phyloP scores from a whole-genome alignment of 179 eudicot genomes.

The Pouteria campechiana region DNA sequence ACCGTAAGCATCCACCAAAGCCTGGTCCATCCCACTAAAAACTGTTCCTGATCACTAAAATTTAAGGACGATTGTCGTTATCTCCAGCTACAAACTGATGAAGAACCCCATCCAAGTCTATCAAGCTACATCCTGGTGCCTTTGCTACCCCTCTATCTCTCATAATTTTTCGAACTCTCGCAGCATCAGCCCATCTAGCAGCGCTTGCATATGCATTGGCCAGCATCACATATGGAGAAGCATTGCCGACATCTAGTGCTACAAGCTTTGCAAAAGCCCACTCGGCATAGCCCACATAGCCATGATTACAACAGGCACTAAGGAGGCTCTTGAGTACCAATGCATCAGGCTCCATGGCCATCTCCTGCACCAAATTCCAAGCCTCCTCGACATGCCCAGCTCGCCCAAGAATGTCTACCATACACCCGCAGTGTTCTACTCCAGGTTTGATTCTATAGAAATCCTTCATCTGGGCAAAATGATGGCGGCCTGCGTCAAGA shows the following conservation, averaged over 20 bases:
- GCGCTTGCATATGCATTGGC: constrained; percentile 55
- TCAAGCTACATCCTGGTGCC: constrained; percentile 89
- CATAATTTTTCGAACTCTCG: constrained; percentile 50
- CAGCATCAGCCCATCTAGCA: constrained; percentile 67
- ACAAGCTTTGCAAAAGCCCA: constrained; percentile 53
- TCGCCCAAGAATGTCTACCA: constrained; percentile 89
- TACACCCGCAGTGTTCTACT: constrained; percentile 69
- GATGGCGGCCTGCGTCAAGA: constrained; percentile 52
- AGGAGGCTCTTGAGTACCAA: constrained; percentile 73
- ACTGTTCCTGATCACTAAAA: no score
- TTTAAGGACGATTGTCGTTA: no score
- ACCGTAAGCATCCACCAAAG: no score
- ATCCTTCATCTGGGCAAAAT: constrained; percentile 44
- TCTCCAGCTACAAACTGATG: constrained; percentile 78
- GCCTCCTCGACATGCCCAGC: constrained; percentile 69
- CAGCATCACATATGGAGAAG: constrained; percentile 66
- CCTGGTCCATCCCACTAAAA: no score
- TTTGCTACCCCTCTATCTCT: constrained; percentile 43
- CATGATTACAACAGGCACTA: constrained; percentile 60
- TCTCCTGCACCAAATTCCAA: constrained; percentile 39
- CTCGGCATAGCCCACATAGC: constrained; percentile 52
- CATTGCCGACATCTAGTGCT: constrained; percentile 55
- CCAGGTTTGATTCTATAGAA: constrained; percentile 49
- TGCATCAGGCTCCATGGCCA: constrained; percentile 56
- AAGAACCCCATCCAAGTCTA: constrained; percentile 50